Percentiles rank a stretch among this genome's conserved stretches.
Evolutionary conservation across 1,284 basidiomycete species (phyloP).

Genomic region (Ceratobasidium sp.): DNA sequence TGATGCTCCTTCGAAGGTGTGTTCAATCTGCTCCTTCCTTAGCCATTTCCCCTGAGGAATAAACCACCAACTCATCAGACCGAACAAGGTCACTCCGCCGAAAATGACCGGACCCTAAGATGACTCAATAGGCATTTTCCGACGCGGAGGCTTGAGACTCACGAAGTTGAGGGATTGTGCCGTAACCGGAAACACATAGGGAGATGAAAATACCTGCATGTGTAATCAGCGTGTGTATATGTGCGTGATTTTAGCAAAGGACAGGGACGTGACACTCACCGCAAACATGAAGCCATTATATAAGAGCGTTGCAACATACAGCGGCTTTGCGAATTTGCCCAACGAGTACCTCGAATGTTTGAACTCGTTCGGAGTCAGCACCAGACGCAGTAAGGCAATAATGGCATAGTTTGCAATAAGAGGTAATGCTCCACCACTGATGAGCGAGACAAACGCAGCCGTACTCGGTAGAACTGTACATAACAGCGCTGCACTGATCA

Average conservation of each 20-base stretch:
- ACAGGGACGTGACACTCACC: constrained; percentile 42
- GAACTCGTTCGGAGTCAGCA: constrained; percentile 56
- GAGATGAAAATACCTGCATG: constrained; percentile 53
- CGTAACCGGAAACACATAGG: constrained; percentile 54
- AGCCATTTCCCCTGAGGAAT: constrained; percentile 56
- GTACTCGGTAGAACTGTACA: constrained; percentile 57
- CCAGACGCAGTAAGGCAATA: constrained; percentile 54
- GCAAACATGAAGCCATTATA: constrained; percentile 54
- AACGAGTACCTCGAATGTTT: constrained; percentile 54
- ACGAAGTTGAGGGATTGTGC: constrained; percentile 54
- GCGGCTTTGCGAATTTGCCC: constrained; percentile 54
- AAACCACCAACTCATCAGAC: constrained; percentile 53
- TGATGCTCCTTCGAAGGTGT: constrained; percentile 50
- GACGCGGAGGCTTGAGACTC: constrained; percentile 7
- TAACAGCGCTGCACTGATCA: constrained; percentile 53
- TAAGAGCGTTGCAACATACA: constrained; percentile 54
- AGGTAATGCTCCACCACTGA: constrained; percentile 56
- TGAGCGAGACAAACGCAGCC: constrained; percentile 57
- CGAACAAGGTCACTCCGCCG: constrained; percentile 55
- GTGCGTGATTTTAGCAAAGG: not conserved
- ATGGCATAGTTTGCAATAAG: constrained; percentile 57
- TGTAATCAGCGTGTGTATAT: constrained; percentile 1
- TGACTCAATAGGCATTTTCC: constrained; percentile 39
- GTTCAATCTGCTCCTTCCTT: constrained; percentile 49
- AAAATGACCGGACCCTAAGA: constrained; percentile 50